Evolutionary conservation across 2,329 filamentous ascomycete species (phyloP).

Genomic region (Fusarium setosum): DNA sequence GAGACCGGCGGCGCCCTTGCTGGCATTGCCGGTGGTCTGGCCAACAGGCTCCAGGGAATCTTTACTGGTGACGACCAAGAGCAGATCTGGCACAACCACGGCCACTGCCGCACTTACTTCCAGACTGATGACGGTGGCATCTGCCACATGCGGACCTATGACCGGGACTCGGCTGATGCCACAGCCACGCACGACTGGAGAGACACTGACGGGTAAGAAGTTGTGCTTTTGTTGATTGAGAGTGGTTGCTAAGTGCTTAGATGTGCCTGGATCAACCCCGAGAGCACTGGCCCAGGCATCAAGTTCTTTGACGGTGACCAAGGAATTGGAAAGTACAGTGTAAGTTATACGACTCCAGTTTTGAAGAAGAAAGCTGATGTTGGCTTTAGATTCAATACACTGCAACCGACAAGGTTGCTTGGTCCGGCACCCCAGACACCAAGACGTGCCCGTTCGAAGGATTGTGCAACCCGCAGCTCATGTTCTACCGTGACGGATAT

Average conservation of each 20-base stretch:
- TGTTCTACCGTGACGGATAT: background rate
- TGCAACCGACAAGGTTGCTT: background rate
- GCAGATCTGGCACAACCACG: conserved; percentile 1
- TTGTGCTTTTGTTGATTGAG: background rate
- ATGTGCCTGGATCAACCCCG: background rate
- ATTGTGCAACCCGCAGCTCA: background rate
- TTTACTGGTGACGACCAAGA: background rate
- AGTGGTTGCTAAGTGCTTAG: background rate
- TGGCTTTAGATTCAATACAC: background rate
- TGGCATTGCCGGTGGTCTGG: background rate
- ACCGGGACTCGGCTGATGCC: background rate
- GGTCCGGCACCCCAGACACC: background rate
- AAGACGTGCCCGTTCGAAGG: background rate
- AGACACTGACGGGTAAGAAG: background rate
- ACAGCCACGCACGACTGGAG: background rate
- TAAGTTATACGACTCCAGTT: background rate
- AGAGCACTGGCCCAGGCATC: background rate
- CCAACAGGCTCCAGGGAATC: background rate
- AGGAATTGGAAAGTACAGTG: background rate
- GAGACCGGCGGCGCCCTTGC: background rate
- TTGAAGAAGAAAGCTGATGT: background rate
- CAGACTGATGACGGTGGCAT: background rate
- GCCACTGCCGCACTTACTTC: background rate
- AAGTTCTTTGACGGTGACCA: background rate
- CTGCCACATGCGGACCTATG: background rate